phyloP scores from a whole-genome alignment of 2,329 filamentous ascomycete species.

The Coniella vitis region DNA sequence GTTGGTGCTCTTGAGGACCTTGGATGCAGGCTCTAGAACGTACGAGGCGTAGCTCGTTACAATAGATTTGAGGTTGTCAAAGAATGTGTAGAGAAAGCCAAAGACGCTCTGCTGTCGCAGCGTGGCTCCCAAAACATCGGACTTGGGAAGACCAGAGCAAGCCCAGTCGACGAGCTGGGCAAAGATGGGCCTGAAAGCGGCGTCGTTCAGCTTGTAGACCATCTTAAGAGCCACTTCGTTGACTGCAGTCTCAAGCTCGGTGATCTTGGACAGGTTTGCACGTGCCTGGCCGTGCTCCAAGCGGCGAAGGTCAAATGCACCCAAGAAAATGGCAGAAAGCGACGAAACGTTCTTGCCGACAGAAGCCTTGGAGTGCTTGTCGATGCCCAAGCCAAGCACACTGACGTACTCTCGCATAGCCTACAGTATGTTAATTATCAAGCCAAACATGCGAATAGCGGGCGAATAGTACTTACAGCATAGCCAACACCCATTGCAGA shows the following conservation, averaged over 20 bases:
- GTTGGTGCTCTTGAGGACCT: constrained; percentile 47
- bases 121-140: constrained; percentile 49
- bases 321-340: constrained; percentile 59
- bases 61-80: constrained; percentile 82
- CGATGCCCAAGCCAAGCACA: constrained; percentile 63
- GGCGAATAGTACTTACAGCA: constrained; percentile 40
- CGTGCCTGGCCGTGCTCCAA: constrained; percentile 42
- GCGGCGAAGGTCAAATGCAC: constrained; percentile 59
- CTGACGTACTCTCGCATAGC: constrained; percentile 64
- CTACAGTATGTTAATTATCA: constrained; percentile 33
- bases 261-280: constrained; percentile 29
- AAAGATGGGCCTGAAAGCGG: constrained; percentile 88
- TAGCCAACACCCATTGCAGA: constrained; percentile 56
- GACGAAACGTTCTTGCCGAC: constrained; percentile 68
- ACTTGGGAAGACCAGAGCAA: constrained; percentile 51
- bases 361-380: constrained; percentile 68
- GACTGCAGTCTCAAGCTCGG: constrained; percentile 55
- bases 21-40: constrained; percentile 67
- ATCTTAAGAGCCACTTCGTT: constrained; percentile 76
- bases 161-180: constrained; percentile 80
- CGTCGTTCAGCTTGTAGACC: constrained; percentile 95
- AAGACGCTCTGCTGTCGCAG: constrained; percentile 71
- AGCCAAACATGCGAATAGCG: not conserved
- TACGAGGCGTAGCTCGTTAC: constrained; percentile 90
- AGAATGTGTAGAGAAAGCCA: constrained; percentile 73